Percentiles rank a stretch among this genome's conserved stretches.
phyloP scores from a whole-genome alignment of 1,284 basidiomycete species.

The Bjerkandera adusta region DNA sequence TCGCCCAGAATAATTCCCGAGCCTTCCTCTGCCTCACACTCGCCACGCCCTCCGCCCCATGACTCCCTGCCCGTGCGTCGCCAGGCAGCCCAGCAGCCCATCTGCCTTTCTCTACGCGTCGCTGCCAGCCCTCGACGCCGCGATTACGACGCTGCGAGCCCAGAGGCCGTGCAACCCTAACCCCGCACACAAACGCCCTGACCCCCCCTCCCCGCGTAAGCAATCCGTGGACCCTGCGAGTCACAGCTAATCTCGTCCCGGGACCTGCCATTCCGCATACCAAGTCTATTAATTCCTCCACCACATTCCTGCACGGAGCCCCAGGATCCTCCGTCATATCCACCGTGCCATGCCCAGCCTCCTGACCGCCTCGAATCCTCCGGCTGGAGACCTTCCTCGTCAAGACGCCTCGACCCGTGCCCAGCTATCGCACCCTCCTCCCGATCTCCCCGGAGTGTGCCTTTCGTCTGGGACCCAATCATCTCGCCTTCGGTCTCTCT shows the following conservation, averaged over 20 bases:
- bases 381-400: not conserved
- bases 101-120: not conserved
- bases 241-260: not conserved
- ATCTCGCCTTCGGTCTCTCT: too few relatives aligned
- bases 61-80: constrained; percentile 1
- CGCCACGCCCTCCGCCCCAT: constrained; percentile 2
- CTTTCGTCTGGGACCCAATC: constrained; percentile 3
- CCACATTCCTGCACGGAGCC: too few relatives aligned
- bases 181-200: too few relatives aligned
- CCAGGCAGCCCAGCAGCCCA: too few relatives aligned
- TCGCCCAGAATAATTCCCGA: constrained; percentile 7
- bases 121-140: not conserved
- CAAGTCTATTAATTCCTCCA: not conserved
- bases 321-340: too few relatives aligned
- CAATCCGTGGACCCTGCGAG: not conserved
- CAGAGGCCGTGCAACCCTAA: not conserved
- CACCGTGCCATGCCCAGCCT: too few relatives aligned
- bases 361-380: too few relatives aligned
- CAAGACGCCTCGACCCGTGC: not conserved
- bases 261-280: not conserved
- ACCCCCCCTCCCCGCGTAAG: not conserved
- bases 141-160: not conserved
- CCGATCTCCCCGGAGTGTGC: constrained; percentile 8
- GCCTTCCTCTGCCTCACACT: not conserved
- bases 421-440: not conserved